These are phyloP conservation scores for Xylariaceae sp. DNA, from an alignment of 2,329 filamentous ascomycete species.

Conservation along the genomic window DNA sequence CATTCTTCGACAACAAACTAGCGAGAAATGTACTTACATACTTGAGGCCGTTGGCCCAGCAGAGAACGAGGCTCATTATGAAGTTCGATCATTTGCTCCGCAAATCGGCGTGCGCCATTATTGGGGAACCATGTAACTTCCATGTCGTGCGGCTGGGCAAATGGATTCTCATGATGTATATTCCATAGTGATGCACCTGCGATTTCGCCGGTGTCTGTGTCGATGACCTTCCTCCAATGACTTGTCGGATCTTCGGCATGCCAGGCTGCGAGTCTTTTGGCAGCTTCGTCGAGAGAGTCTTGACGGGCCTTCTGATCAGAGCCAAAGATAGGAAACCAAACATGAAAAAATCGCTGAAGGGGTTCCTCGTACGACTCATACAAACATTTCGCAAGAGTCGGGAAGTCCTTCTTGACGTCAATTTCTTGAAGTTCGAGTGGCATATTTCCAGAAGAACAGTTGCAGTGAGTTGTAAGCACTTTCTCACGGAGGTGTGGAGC, in stretches of 20 bases:
- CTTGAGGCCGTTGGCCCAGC: constrained; percentile 16
- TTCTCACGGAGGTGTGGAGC: too few relatives aligned
- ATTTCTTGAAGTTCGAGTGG: not conserved
- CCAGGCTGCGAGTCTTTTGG: not conserved
- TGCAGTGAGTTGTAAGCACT: too few relatives aligned
- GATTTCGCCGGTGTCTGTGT: constrained; percentile 3
- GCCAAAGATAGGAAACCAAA: constrained; percentile 23
- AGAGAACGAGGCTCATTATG: constrained; percentile 11
- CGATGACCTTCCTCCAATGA: constrained; percentile 9
- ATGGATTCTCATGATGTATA: constrained; percentile 28
- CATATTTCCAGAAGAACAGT: too few relatives aligned
- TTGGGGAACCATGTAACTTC: constrained; percentile 32
- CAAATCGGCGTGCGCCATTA: constrained; percentile 21
- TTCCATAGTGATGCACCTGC: constrained; percentile 9
- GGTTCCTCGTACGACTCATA: constrained; percentile 25
- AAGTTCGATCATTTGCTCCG: constrained; percentile 12
- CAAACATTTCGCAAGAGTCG: constrained; percentile 18
- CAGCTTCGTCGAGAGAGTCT: constrained; percentile 19
- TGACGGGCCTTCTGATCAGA: constrained; percentile 15
- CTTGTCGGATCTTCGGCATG: constrained; percentile 1
- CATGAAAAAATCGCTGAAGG: constrained; percentile 23
- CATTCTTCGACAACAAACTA: too few relatives aligned
- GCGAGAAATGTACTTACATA: too few relatives aligned
- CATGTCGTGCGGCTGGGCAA: constrained; percentile 10
- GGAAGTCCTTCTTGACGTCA: constrained; percentile 21